Conservation (phyloP, 306 rosid genomes). For the Luffa aegyptiaca region DNA sequence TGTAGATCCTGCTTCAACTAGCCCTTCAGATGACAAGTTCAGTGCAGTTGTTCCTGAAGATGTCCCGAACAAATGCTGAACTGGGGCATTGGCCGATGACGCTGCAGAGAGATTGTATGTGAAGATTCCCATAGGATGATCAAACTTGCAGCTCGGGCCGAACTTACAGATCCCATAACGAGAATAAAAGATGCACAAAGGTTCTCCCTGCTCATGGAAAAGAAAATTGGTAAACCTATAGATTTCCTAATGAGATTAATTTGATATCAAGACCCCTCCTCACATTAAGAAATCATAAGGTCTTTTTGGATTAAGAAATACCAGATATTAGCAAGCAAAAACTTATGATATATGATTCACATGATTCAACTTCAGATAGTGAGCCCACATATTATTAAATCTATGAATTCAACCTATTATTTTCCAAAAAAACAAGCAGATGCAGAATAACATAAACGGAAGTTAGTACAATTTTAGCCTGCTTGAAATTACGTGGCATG, state of each 20-base stretch:
- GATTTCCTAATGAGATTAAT: background rate
- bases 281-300: background rate
- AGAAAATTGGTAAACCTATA: slow-evolving; percentile 5
- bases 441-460: background rate
- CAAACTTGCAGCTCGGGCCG: slow-evolving; percentile 98
- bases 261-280: no score
- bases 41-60: slow-evolving; percentile 64
- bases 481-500: no score
- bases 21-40: slow-evolving; percentile 74
- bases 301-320: background rate
- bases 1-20: slow-evolving; percentile 57
- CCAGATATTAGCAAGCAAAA: background rate
- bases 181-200: slow-evolving; percentile 85
- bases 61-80: slow-evolving; percentile 60
- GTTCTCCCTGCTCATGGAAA: slow-evolving; percentile 65
- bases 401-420: background rate
- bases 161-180: slow-evolving; percentile 98
- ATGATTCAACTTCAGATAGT: background rate
- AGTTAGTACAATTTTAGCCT: background rate
- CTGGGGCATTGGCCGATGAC: slow-evolving; percentile 51
- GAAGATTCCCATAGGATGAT: slow-evolving; percentile 91
- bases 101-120: slow-evolving; percentile 57
- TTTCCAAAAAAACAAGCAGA: background rate
- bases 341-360: no score
- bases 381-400: background rate